Evolutionary conservation across 768 basidiomycete genomes (phyloP).

Genomic region (Mycena polygramma): DNA sequence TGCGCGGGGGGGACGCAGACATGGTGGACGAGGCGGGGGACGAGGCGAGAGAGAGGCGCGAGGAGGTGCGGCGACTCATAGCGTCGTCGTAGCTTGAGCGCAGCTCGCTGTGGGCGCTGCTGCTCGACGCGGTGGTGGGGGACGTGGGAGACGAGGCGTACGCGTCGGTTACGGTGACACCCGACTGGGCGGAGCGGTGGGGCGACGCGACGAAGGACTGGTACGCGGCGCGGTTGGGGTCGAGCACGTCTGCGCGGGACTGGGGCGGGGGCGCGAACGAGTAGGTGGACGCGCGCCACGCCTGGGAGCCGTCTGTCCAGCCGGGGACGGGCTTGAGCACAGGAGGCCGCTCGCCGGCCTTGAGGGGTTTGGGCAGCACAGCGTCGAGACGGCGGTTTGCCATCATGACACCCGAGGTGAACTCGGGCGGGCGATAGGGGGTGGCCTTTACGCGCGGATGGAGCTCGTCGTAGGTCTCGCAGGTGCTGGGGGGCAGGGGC

Average conservation of each 20-base stretch:
- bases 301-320: constrained; percentile 76
- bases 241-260: constrained; percentile 46
- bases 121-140: constrained; percentile 51
- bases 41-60: constrained; percentile 65
- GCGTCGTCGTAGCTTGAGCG: constrained; percentile 42
- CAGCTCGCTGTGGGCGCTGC: constrained; percentile 58
- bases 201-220: constrained; percentile 64
- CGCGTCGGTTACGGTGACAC: constrained; percentile 57
- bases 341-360: constrained; percentile 50
- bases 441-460: constrained; percentile 24
- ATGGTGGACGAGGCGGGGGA: constrained; percentile 40
- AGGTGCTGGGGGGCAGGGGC: constrained; percentile 67
- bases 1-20: constrained; percentile 23
- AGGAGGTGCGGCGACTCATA: constrained; percentile 50
- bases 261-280: constrained; percentile 59
- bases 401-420: constrained; percentile 78
- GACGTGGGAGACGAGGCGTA: constrained; percentile 51
- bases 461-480: constrained; percentile 51
- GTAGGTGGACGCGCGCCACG: constrained; percentile 78
- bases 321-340: constrained; percentile 67
- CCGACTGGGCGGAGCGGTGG: constrained; percentile 56
- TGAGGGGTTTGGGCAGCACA: constrained; percentile 56
- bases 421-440: constrained; percentile 55
- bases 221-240: constrained; percentile 51
- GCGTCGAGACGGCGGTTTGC: constrained; percentile 68